Conservation (phyloP, 2,329 filamentous ascomycete species). For the Mollisiaceae sp. region DNA sequence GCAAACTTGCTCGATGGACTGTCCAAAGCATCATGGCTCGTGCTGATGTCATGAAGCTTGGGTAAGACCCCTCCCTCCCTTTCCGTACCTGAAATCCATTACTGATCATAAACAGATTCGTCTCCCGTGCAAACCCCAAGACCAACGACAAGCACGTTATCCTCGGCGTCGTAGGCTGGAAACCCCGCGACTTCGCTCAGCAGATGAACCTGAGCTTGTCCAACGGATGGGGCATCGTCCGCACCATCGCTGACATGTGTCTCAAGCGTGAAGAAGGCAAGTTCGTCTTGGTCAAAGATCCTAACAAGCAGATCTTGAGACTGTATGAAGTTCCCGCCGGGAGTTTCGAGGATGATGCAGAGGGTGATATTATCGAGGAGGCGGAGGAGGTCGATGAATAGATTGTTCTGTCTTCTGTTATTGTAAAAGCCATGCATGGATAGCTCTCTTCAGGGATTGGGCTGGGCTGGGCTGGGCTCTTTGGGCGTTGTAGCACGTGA, state of each 20-base stretch:
- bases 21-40: conserved; percentile 95
- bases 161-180: conserved; percentile 95
- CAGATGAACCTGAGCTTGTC: conserved; percentile 98
- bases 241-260: conserved; percentile 96
- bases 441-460: not conserved
- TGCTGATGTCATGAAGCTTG: conserved; percentile 98
- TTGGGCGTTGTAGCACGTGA: not conserved
- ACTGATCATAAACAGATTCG: conserved; percentile 67
- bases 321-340: conserved; percentile 88
- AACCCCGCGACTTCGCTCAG: conserved; percentile 92
- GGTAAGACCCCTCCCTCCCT: conserved; percentile 62
- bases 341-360: conserved; percentile 89
- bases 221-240: conserved; percentile 99
- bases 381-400: conserved; percentile 39
- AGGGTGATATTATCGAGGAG: conserved; percentile 51
- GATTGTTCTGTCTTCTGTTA: conserved; percentile 3
- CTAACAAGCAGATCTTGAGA: conserved; percentile 94
- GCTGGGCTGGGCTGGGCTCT: no score
- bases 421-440: conserved; percentile 2
- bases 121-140: conserved; percentile 92
- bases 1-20: conserved; percentile 98
- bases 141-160: conserved; percentile 92
- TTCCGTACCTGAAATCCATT: conserved; percentile 11
- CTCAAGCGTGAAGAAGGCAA: conserved; percentile 79
- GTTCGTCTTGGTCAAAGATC: conserved; percentile 85